A percentile compares a stretch with the other conserved stretches of the same genome.
phyloP scores from a whole-genome alignment of 2,329 filamentous ascomycete species.

The Scedosporium dehoogii region DNA sequence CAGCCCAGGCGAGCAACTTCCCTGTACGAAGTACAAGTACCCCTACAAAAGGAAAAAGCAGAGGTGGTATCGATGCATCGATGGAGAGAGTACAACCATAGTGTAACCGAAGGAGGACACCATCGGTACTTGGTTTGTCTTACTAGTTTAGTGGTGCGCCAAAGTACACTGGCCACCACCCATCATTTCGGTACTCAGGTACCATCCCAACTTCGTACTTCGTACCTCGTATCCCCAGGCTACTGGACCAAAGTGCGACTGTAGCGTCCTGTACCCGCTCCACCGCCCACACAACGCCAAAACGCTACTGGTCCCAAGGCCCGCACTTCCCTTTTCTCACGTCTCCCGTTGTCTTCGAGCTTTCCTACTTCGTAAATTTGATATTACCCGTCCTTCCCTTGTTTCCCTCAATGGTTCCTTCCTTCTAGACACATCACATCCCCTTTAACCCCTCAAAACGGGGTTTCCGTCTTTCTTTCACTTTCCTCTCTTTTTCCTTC shows the following conservation, averaged over 20 bases:
- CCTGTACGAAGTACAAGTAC: neutral
- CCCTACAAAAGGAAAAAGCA: neutral
- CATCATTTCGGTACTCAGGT: neutral
- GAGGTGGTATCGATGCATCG: neutral
- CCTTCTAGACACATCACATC: slow-evolving; percentile 12
- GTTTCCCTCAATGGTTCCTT: slow-evolving; percentile 11
- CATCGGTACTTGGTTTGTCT: neutral
- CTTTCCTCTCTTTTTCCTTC: slow-evolving; percentile 7
- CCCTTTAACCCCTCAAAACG: slow-evolving; percentile 7
- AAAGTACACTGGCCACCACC: neutral
- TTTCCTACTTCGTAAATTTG: neutral
- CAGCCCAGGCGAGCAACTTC: neutral
- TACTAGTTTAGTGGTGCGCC: neutral
- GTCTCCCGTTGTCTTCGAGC: neutral
- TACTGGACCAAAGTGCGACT: neutral
- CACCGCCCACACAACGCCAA: neutral
- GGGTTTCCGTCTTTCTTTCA: slow-evolving; percentile 1
- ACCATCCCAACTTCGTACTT: neutral
- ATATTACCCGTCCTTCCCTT: slow-evolving; percentile 1
- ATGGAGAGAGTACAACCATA: neutral
- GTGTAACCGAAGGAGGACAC: too few relatives aligned
- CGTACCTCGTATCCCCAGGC: neutral
- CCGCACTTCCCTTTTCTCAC: neutral
- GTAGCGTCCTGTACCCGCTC: neutral
- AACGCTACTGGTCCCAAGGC: neutral